Conservation (phyloP, 208 protist genomes). For the Trypanosomatidae sp. region DNA sequence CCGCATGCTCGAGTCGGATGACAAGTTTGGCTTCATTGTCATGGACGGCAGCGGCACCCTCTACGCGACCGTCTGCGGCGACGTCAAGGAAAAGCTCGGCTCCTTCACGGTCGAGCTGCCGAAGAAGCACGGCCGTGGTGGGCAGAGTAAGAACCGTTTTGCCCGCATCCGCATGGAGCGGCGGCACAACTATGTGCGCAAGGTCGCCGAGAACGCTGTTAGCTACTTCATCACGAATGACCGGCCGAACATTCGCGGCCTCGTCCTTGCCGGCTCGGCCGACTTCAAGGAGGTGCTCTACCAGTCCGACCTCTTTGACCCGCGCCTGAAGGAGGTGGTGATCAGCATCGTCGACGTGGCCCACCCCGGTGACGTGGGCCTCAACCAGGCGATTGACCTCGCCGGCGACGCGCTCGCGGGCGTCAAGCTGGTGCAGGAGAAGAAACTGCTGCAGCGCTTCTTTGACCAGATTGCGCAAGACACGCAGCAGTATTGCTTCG, state of each 20-base stretch:
- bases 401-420: constrained; percentile 90
- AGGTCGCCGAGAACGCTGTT: constrained; percentile 96
- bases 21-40: constrained; percentile 99
- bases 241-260: constrained; percentile 95
- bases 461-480: constrained; percentile 98
- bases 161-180: constrained; percentile 99
- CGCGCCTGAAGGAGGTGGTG: constrained; percentile 95
- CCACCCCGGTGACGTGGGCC: constrained; percentile 99
- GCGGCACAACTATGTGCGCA: constrained; percentile 99
- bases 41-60: constrained; percentile 98
- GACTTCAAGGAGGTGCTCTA: constrained; percentile 99
- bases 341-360: constrained; percentile 98
- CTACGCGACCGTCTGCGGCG: constrained; percentile 97
- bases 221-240: constrained; percentile 99
- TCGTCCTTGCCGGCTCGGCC: constrained; percentile 98
- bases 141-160: constrained; percentile 99
- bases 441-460: constrained; percentile 97
- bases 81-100: constrained; percentile 95
- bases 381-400: constrained; percentile 99
- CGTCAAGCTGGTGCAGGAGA: constrained; percentile 99
- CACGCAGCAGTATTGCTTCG: constrained; percentile 98
- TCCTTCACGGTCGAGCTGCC: constrained; percentile 99
- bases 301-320: constrained; percentile 97
- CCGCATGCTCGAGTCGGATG: constrained; percentile 97
- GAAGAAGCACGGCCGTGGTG: constrained; percentile 99